A percentile compares a stretch with the other conserved stretches of the same genome.
Evolutionary conservation across 1,284 basidiomycete genomes (phyloP).

Genomic region (Athelia sp.): DNA sequence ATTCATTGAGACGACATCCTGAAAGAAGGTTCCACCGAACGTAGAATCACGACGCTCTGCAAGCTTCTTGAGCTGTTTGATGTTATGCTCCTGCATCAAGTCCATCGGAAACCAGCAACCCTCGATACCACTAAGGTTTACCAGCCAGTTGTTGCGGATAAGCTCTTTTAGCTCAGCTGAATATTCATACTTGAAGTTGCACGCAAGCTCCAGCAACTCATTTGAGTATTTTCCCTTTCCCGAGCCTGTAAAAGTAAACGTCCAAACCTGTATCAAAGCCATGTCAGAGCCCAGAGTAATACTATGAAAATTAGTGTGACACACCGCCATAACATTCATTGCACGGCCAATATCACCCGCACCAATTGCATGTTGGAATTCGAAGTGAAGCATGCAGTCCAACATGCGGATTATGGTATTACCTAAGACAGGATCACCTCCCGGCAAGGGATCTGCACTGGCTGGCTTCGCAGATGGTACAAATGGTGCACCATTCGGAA

Average conservation of each 20-base stretch:
- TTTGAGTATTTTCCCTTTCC: conserved; percentile 22
- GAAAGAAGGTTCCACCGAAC: conserved; percentile 6
- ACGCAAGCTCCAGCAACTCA: conserved; percentile 25
- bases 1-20: conserved; percentile 3
- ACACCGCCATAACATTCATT: too few relatives aligned
- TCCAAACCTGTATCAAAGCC: too few relatives aligned
- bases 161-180: conserved; percentile 10
- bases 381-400: too few relatives aligned
- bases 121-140: conserved; percentile 8
- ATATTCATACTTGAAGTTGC: conserved; percentile 25
- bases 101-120: conserved; percentile 10
- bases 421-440: too few relatives aligned
- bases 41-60: neutral
- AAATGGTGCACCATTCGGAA: too few relatives aligned
- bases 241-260: conserved; percentile 22
- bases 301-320: too few relatives aligned
- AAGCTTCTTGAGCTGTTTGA: conserved; percentile 8
- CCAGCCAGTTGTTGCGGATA: conserved; percentile 19
- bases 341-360: too few relatives aligned
- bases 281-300: too few relatives aligned
- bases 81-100: conserved; percentile 9
- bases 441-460: too few relatives aligned
- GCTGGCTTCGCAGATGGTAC: too few relatives aligned
- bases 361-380: too few relatives aligned
- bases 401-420: too few relatives aligned